Percentiles rank a stretch among this genome's conserved stretches.
Evolutionary conservation across 2,329 filamentous ascomycete species (phyloP).

Genomic region (Claviceps monticola): DNA sequence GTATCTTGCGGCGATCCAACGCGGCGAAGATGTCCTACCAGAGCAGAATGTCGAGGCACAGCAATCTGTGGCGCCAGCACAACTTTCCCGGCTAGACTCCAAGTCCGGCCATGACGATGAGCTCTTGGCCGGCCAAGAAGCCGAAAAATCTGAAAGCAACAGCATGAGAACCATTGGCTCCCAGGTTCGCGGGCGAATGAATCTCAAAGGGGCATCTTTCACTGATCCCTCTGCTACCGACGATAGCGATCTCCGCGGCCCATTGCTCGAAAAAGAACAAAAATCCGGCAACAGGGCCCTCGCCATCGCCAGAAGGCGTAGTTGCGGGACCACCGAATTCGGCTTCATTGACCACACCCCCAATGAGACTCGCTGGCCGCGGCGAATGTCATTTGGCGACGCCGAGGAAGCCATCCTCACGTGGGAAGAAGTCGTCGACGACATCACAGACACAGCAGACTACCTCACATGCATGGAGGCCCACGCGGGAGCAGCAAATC

Average conservation of each 20-base stretch:
- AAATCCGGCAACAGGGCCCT: slow-evolving; percentile 28
- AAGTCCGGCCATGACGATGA: slow-evolving; percentile 15
- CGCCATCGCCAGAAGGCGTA: slow-evolving; percentile 49
- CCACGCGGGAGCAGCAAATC: slow-evolving; percentile 39
- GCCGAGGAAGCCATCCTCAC: slow-evolving; percentile 60
- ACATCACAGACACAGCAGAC: slow-evolving; percentile 20
- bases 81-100: slow-evolving; percentile 11
- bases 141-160: slow-evolving; percentile 13
- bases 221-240: slow-evolving; percentile 44
- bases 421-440: slow-evolving; percentile 44
- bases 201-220: slow-evolving; percentile 32
- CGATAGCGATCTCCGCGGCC: slow-evolving; percentile 44
- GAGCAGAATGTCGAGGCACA: slow-evolving; percentile 13
- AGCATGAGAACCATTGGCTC: slow-evolving; percentile 19
- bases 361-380: slow-evolving; percentile 52
- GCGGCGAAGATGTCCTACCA: slow-evolving; percentile 18
- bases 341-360: slow-evolving; percentile 16
- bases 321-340: slow-evolving; percentile 27
- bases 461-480: slow-evolving; percentile 17
- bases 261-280: slow-evolving; percentile 34
- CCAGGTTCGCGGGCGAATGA: slow-evolving; percentile 28
- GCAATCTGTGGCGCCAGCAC: slow-evolving; percentile 15
- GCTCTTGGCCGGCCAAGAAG: slow-evolving; percentile 9
- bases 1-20: slow-evolving; percentile 31
- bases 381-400: slow-evolving; percentile 60